Conservation (phyloP, 2,329 filamentous ascomycete genomes). For the Xylaria sp. region DNA sequence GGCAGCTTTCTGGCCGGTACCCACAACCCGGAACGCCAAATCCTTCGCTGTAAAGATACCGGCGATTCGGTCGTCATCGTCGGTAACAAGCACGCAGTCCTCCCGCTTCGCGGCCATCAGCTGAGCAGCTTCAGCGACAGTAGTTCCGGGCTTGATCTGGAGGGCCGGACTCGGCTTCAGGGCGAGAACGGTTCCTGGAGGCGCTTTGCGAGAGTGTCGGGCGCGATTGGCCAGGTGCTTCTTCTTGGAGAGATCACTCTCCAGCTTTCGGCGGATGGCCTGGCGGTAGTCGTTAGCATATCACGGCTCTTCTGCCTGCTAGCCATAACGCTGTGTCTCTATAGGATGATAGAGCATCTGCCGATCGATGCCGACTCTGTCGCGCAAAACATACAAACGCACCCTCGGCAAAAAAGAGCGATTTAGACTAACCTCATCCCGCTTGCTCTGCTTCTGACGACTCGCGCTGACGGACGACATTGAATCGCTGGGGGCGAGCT, state of each 20-base stretch:
- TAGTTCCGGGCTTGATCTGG: slow-evolving; percentile 93
- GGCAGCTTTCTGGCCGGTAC: slow-evolving; percentile 79
- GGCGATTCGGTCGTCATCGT: slow-evolving; percentile 95
- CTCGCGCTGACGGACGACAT: slow-evolving; percentile 77
- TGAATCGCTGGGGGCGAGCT: slow-evolving; percentile 50
- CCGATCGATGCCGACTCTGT: not conserved
- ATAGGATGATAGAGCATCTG: slow-evolving; percentile 6
- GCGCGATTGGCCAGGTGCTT: slow-evolving; percentile 73
- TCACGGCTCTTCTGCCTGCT: slow-evolving; percentile 15
- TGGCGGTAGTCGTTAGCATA: slow-evolving; percentile 41
- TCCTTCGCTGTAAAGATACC: slow-evolving; percentile 99
- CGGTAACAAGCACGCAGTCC: slow-evolving; percentile 94
- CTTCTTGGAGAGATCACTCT: slow-evolving; percentile 97
- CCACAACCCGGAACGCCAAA: slow-evolving; percentile 93
- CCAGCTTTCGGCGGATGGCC: slow-evolving; percentile 96
- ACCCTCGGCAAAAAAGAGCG: slow-evolving; percentile 8
- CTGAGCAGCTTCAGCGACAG: slow-evolving; percentile 92
- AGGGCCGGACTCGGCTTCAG: slow-evolving; percentile 92
- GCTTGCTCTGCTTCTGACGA: slow-evolving; percentile 91
- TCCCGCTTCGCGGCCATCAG: slow-evolving; percentile 98
- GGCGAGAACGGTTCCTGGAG: slow-evolving; percentile 90
- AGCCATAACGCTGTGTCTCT: slow-evolving; percentile 14
- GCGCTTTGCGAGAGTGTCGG: slow-evolving; percentile 84
- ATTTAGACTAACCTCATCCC: slow-evolving; percentile 77
- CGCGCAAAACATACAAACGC: slow-evolving; percentile 9